Conservation (phyloP, 768 basidiomycete genomes). For the Mycena vulgaris region DNA sequence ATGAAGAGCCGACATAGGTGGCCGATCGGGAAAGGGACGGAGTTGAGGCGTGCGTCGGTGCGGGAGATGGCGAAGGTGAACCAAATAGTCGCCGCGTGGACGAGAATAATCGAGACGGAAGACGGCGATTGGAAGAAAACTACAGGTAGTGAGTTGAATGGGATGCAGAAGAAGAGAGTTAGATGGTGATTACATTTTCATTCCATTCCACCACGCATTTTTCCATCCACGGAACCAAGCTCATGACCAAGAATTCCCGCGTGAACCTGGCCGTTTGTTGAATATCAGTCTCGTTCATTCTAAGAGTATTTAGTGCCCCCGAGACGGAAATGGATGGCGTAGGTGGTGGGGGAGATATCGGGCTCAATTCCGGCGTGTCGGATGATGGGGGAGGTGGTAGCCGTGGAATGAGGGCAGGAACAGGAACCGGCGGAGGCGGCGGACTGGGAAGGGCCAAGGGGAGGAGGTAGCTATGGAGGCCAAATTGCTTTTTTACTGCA, state of each 20-base stretch:
- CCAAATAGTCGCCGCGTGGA: constrained; percentile 90
- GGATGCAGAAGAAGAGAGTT: not conserved
- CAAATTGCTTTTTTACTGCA: constrained; percentile 90
- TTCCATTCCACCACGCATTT: constrained; percentile 95
- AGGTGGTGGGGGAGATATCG: constrained; percentile 43
- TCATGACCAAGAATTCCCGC: constrained; percentile 91
- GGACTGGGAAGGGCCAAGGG: constrained; percentile 72
- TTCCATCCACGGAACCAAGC: constrained; percentile 97
- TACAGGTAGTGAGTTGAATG: constrained; percentile 44
- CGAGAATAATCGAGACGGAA: constrained; percentile 90
- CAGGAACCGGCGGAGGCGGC: constrained; percentile 76
- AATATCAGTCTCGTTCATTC: constrained; percentile 80
- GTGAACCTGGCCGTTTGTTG: constrained; percentile 83
- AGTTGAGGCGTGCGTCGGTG: constrained; percentile 54
- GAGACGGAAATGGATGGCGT: constrained; percentile 39
- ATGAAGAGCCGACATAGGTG: constrained; percentile 52
- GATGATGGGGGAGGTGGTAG: constrained; percentile 68
- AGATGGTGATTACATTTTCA: constrained; percentile 70
- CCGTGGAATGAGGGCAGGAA: constrained; percentile 76
- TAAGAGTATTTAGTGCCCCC: constrained; percentile 58
- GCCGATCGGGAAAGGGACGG: constrained; percentile 60
- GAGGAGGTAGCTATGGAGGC: constrained; percentile 82
- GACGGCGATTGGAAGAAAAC: constrained; percentile 81
- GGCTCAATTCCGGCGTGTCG: constrained; percentile 49
- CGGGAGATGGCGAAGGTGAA: constrained; percentile 66